Evolutionary conservation across 345 rosid species (phyloP), one percentile per base, ranked within the genome.

Genomic region (Litchi chinensis): DNA sequence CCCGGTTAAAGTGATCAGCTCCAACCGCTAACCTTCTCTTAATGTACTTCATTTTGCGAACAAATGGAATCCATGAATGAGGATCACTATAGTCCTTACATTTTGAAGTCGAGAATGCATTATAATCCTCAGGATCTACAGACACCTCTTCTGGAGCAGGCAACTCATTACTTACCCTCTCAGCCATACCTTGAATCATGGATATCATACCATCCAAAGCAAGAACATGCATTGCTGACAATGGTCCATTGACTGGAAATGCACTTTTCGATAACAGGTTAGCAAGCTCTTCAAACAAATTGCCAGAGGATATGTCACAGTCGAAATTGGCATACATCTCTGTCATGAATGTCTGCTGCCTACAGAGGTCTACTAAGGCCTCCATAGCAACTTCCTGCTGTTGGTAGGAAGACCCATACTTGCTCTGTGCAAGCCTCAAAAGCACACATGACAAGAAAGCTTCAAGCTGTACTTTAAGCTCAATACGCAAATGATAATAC

Each of bases 321-420:
- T 92, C 97, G 66, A 88, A 92, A 84, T 90, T 92, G 43, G 90
- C 90, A 82, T 85, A 92, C 87, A 88, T 87, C 79, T 92, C 97
- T 56, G 87, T 82, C 87, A 88, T 85, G 84, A 90, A 92, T 16
- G 86, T 82, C 67, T 81, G 89, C 80, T 89, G 93, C 82, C 93
- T 84, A 85, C 92, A 90, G 74, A 92, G 83, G 78, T 92, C 97
- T 73, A 90, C 93, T 78, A 92, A 79, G 68, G 94, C 93, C 80
- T 92, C 97, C 92, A 92, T 83, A 44, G 94, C 94, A 85, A 90
- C 97, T 83, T 90, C 97, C 83, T 92, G 93, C 81, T 86, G 94
- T 78, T 89, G 94, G 82, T 89, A 92, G 67, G 97, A 89, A 56
- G 92, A 88, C 46, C 94, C 94, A 80, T 89, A 85, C 79, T 84